Conservation (phyloP, 2,329 filamentous ascomycete genomes). For the Aspergillus fructus region DNA sequence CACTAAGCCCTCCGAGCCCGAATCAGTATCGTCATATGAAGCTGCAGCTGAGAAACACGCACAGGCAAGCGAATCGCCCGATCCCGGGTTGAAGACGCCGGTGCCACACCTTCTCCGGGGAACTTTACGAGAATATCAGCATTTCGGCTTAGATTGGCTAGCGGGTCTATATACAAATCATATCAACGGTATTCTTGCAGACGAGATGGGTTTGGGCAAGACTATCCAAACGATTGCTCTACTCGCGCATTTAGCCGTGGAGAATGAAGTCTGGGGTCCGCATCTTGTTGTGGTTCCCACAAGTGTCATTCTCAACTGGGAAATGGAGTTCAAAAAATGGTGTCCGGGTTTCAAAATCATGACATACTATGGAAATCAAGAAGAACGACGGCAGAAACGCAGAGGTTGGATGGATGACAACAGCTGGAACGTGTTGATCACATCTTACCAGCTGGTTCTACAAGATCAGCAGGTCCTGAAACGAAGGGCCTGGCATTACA, state of each 20-base stretch:
- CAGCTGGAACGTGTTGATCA: constrained; percentile 95
- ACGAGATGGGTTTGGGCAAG: constrained; percentile 98
- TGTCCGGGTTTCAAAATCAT: constrained; percentile 97
- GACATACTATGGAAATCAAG: constrained; percentile 91
- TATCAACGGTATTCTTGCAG: constrained; percentile 93
- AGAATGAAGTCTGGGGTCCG: constrained; percentile 90
- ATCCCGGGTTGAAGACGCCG: constrained; percentile 59
- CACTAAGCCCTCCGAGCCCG: constrained; percentile 46
- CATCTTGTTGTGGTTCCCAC: constrained; percentile 96
- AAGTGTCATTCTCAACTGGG: constrained; percentile 99
- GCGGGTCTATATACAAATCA: constrained; percentile 87
- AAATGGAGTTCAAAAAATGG: constrained; percentile 99
- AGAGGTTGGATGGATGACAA: constrained; percentile 92
- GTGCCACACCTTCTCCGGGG: constrained; percentile 83
- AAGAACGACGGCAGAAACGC: constrained; percentile 87
- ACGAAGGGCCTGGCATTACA: constrained; percentile 90
- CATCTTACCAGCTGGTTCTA: constrained; percentile 92
- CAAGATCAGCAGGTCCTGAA: constrained; percentile 95
- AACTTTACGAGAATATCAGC: constrained; percentile 90
- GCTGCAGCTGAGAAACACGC: constrained; percentile 31
- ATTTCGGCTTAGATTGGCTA: constrained; percentile 95
- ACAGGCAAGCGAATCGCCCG: constrained; percentile 42
- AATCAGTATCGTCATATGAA: constrained; percentile 45
- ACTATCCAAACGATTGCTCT: constrained; percentile 97
- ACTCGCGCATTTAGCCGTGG: constrained; percentile 85